Evolutionary conservation across 208 protist genomes (phyloP).

Genomic region (Acanthamoeba healyi): DNA sequence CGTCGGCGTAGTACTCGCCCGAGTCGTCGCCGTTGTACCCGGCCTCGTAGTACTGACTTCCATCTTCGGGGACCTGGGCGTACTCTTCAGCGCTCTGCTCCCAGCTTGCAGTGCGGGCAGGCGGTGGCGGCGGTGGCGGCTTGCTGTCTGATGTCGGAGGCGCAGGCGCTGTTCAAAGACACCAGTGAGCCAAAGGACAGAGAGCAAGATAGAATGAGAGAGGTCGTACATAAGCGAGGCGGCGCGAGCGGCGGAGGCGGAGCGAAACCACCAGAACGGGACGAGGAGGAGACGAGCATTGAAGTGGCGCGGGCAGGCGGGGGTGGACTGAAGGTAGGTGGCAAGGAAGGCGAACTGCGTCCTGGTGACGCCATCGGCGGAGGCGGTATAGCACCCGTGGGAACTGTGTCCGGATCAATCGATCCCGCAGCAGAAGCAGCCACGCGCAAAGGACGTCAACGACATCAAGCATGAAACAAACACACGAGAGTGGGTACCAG

Average conservation of each 20-base stretch:
- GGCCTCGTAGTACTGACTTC: neutral
- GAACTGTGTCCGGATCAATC: too few relatives aligned
- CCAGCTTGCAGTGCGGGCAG: neutral
- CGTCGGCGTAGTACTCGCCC: too few relatives aligned
- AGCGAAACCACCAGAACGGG: neutral
- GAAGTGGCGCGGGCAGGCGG: neutral
- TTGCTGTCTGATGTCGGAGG: neutral
- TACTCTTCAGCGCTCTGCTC: neutral
- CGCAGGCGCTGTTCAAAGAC: neutral
- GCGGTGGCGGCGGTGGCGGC: too few relatives aligned
- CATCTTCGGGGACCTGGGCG: neutral
- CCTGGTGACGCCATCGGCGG: neutral
- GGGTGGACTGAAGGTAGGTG: neutral
- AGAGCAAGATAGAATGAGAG: neutral
- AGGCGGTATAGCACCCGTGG: neutral
- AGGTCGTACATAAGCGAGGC: neutral
- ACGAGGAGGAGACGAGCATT: neutral
- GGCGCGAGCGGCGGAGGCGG: too few relatives aligned
- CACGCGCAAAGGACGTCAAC: too few relatives aligned
- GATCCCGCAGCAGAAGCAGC: too few relatives aligned
- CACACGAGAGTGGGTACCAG: neutral
- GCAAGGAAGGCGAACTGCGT: neutral
- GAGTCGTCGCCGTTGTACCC: neutral
- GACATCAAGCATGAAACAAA: too few relatives aligned
- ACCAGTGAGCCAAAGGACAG: neutral